Evolutionary conservation across 202 grass and related monocot species (phyloP).

Genomic region (Hordeum pubiflorum): DNA sequence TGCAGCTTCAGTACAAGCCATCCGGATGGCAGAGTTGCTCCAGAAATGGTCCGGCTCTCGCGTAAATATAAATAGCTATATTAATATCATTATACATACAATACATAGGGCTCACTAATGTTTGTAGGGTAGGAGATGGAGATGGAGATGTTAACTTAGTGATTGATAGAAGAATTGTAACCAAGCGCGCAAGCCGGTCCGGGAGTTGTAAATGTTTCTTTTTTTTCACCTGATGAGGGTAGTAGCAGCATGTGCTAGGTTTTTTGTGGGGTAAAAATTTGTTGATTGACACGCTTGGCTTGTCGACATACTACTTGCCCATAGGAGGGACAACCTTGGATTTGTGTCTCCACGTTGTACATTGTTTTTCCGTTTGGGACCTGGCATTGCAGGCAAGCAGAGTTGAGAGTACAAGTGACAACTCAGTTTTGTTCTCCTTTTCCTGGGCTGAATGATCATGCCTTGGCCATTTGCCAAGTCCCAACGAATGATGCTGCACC

Average conservation of each 20-base stretch:
- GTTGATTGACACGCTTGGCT: neutral
- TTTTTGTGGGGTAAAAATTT: constrained; percentile 26
- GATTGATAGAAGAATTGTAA: constrained; percentile 46
- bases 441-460: constrained; percentile 31
- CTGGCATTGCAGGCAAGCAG: neutral
- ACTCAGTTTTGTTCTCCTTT: constrained; percentile 35
- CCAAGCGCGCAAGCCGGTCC: constrained; percentile 38
- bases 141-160: constrained; percentile 21
- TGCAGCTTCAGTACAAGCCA: neutral
- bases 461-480: constrained; percentile 22
- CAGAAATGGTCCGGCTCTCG: neutral
- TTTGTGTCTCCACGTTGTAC: constrained; percentile 24
- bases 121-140: constrained; percentile 40
- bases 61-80: constrained; percentile 31
- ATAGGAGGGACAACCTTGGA: constrained; percentile 24
- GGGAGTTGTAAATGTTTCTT: constrained; percentile 34
- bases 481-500: constrained; percentile 31
- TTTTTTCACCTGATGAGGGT: constrained; percentile 16
- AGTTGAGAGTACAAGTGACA: neutral
- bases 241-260: constrained; percentile 24
- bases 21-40: neutral
- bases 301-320: neutral
- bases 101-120: constrained; percentile 49
- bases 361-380: constrained; percentile 9
- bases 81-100: constrained; percentile 21